These are phyloP conservation scores for Taphrina sp. DNA, from an alignment of 1,139 yeast genomes.

Conservation along the genomic window DNA sequence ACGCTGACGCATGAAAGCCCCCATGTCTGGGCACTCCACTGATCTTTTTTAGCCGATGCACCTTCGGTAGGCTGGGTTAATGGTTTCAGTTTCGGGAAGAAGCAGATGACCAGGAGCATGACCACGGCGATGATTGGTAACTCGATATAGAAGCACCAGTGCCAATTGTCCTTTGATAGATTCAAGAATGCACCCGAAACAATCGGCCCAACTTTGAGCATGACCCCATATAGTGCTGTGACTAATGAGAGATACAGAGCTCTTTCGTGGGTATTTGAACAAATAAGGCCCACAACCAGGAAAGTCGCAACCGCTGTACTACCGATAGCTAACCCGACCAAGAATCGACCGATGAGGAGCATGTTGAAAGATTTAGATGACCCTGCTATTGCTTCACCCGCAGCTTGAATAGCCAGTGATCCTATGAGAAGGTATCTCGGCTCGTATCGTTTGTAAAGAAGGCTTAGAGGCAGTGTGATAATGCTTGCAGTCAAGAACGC, in stretches of 20 bases:
- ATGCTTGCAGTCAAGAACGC: not conserved
- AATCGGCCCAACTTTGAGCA: conserved; percentile 24
- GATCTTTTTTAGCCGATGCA: too few relatives aligned
- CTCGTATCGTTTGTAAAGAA: not conserved
- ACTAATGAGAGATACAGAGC: conserved; percentile 10
- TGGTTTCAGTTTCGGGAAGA: too few relatives aligned
- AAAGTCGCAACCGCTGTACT: conserved; percentile 5
- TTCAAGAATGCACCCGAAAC: conserved; percentile 17
- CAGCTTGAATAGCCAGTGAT: not conserved
- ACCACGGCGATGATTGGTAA: not conserved
- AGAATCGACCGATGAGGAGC: conserved; percentile 7
- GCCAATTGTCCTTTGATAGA: not conserved
- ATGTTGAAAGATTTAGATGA: conserved; percentile 1
- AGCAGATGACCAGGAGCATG: not conserved
- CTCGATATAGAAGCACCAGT: conserved; percentile 17
- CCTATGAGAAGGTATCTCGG: conserved; percentile 8
- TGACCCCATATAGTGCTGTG: conserved; percentile 20
- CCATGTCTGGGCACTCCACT: too few relatives aligned
- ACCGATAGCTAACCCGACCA: conserved; percentile 7
- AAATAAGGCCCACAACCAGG: conserved; percentile 9
- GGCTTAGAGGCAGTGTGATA: conserved; percentile 1
- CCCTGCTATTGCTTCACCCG: conserved; percentile 11
- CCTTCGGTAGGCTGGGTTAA: too few relatives aligned
- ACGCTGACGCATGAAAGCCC: not conserved
- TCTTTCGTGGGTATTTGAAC: conserved; percentile 6